Base-by-base conservation (phyloP, 2,329 filamentous ascomycete genomes). In the Diaporthe sp. region DNA sequence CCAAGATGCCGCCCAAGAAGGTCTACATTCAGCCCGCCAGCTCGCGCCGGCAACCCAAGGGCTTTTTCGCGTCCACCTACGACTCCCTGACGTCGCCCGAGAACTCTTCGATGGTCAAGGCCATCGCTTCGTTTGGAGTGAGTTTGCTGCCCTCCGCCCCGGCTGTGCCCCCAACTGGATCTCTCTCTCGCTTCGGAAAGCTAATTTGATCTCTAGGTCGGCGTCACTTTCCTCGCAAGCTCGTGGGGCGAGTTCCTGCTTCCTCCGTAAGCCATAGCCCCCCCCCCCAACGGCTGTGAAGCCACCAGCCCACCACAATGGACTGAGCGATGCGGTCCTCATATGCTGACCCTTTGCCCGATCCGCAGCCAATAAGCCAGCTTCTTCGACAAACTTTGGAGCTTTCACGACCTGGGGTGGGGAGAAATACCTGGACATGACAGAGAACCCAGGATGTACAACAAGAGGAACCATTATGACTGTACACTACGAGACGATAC, bases 1-100 rank as follows among this genome's bases (percentile, higher is more conserved):
- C 53, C 79, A 86, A 73, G 76, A 94, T 94, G 93, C 85, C 91
- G 81, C 90, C 92, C 78, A 93, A 91, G 84, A 86, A 88, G 83
- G 85, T 88, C 76, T 81, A 86, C 75, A 86, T 90, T 78, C 87
- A 90, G 78, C 84, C 84, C 78, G 83, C 84, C 65, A 78, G 81
- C 76, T 83, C 83, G 56, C 81, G 85, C 65, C 82, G 85, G 75
- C 83, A 84, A 76, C 81, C 85, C 71, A 88, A 86, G 79, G 87
- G 90, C 77, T 86, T 88, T 80, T 78, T 92, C 78, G 84, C 84
- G 77, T 84, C 84, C 70, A 83, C 87, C 74, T 93, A 92, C 83
- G 86, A 88, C 71, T 84, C 89, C 75, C 79, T 93, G 79, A 92
- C 90, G 61, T 87, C 88, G 70, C 83, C 91, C 44, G 91, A 93